phyloP scores from a whole-genome alignment of 257 asterid genomes.

The Jacaranda copaia region DNA sequence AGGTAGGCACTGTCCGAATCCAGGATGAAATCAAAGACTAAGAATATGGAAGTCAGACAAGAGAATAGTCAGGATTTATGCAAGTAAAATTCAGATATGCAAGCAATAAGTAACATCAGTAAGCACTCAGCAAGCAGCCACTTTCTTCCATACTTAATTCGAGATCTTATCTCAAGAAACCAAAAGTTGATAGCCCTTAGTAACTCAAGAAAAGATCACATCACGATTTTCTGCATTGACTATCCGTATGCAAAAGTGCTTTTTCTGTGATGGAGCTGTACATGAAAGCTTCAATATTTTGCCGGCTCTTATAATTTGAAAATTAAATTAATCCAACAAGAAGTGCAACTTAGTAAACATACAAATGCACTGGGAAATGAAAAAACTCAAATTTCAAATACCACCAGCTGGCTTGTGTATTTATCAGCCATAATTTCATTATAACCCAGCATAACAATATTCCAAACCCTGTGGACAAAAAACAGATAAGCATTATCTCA shows the following conservation, averaged over 20 bases:
- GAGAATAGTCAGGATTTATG: conserved; percentile 34
- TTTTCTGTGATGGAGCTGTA: conserved; percentile 9
- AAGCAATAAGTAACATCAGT: conserved; percentile 28
- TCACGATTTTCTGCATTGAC: conserved; percentile 21
- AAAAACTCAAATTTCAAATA: conserved; percentile 20
- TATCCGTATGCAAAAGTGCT: conserved; percentile 5
- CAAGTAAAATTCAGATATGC: conserved; percentile 31
- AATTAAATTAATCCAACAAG: neutral
- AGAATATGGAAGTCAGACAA: conserved; percentile 35
- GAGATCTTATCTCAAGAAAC: conserved; percentile 21
- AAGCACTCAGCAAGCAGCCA: conserved; percentile 12
- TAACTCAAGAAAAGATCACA: conserved; percentile 15
- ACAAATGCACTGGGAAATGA: conserved; percentile 9
- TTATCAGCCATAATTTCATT: neutral
- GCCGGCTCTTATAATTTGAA: conserved; percentile 24
- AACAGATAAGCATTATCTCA: neutral
- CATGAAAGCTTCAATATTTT: neutral
- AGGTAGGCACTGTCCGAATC: conserved; percentile 51
- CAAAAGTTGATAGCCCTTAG: conserved; percentile 18
- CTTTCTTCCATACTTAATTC: neutral
- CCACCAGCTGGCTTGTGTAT: neutral
- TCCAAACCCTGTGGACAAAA: neutral
- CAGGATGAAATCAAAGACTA: conserved; percentile 47
- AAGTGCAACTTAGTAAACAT: neutral
- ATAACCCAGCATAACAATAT: neutral